phyloP scores from a whole-genome alignment of 148 eudicot genomes.

The Dysphania ambrosioides region DNA sequence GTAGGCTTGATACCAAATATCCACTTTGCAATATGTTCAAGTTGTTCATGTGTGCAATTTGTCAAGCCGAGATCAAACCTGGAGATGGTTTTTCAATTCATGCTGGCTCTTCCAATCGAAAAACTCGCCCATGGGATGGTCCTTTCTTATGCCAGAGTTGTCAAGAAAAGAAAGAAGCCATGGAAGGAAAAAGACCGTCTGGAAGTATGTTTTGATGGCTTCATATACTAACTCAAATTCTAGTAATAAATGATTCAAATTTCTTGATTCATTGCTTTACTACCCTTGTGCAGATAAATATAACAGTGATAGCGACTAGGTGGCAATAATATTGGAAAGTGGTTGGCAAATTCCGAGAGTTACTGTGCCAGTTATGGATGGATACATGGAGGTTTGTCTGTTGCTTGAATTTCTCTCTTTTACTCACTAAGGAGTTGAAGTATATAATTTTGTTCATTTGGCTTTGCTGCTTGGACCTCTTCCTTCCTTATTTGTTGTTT shows the following conservation, averaged over 20 bases:
- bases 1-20: constrained; percentile 84
- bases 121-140: constrained; percentile 94
- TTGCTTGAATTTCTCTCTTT: background rate
- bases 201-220: constrained; percentile 52
- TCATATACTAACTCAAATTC: background rate
- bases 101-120: constrained; percentile 44
- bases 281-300: constrained; percentile 58
- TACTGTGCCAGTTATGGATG: constrained; percentile 25
- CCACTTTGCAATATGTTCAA: constrained; percentile 96
- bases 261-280: constrained; percentile 15
- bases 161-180: constrained; percentile 92
- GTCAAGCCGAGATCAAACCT: constrained; percentile 90
- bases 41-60: constrained; percentile 92
- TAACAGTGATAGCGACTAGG: constrained; percentile 77
- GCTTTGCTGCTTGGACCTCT: constrained; percentile 8
- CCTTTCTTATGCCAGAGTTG: constrained; percentile 90
- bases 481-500: constrained; percentile 4
- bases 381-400: constrained; percentile 19
- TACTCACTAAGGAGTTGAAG: constrained; percentile 24
- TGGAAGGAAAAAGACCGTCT: constrained; percentile 95
- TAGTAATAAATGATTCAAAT: background rate
- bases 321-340: constrained; percentile 10
- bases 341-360: background rate
- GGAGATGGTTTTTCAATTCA: constrained; percentile 94
- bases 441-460: constrained; percentile 12